Conservation (phyloP, 192 early-diverging fungal genomes). For the Podila minutissima region DNA sequence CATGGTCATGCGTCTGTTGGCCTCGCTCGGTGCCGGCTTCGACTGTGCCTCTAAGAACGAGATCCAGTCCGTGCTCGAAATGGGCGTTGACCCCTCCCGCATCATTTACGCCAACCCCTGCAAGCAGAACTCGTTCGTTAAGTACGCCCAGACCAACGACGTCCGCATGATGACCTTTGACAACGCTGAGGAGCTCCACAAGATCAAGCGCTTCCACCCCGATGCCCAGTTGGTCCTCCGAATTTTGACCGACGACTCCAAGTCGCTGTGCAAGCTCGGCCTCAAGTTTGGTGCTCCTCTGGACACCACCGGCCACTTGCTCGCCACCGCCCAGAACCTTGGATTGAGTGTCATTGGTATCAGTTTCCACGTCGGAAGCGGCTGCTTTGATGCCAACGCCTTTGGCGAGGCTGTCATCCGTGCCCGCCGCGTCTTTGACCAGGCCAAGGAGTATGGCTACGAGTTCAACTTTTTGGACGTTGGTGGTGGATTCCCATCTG, state of each 20-base stretch:
- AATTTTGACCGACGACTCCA: slow-evolving; percentile 94
- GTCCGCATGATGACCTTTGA: slow-evolving; percentile 98
- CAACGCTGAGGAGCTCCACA: slow-evolving; percentile 96
- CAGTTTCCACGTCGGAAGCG: slow-evolving; percentile 95
- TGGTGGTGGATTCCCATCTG: slow-evolving; percentile 95
- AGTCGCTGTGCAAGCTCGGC: slow-evolving; percentile 88
- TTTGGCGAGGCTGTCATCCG: slow-evolving; percentile 88
- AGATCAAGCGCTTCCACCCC: slow-evolving; percentile 85
- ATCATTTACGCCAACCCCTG: slow-evolving; percentile 99
- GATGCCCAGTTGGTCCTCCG: slow-evolving; percentile 88
- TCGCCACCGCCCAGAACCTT: slow-evolving; percentile 79
- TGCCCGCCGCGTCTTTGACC: slow-evolving; percentile 88
- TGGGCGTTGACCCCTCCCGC: slow-evolving; percentile 74
- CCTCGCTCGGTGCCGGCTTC: slow-evolving; percentile 85
- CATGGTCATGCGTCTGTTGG: slow-evolving; percentile 82
- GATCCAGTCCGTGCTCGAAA: slow-evolving; percentile 80
- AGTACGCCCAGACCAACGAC: slow-evolving; percentile 78
- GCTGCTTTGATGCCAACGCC: slow-evolving; percentile 86
- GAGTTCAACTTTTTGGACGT: slow-evolving; percentile 80
- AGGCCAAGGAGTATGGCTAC: slow-evolving; percentile 79
- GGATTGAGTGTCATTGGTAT: slow-evolving; percentile 90
- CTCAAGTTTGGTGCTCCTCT: slow-evolving; percentile 95
- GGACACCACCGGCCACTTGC: slow-evolving; percentile 69
- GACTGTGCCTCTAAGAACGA: slow-evolving; percentile 96
- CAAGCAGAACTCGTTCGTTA: slow-evolving; percentile 95